These are phyloP conservation scores for Iberis pinnata DNA, from an alignment of 345 rosid species.

Conservation along the genomic window DNA sequence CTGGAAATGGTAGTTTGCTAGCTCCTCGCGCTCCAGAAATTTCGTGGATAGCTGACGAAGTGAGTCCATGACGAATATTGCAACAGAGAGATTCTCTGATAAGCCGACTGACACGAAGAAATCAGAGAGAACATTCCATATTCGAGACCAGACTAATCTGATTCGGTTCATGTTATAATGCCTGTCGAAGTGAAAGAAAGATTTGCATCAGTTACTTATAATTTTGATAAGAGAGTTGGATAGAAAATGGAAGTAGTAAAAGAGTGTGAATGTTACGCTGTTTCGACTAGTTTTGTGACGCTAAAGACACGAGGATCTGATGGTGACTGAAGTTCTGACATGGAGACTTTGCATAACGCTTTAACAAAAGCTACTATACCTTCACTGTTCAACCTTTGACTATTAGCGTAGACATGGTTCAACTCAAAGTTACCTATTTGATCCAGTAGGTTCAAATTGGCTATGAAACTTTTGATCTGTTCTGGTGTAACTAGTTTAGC, in stretches of 20 bases:
- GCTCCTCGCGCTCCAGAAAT: conserved; percentile 91
- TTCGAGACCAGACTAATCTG: conserved; percentile 94
- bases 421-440: conserved; percentile 90
- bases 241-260: neutral
- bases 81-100: conserved; percentile 93
- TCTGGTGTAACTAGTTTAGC: conserved; percentile 67
- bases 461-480: conserved; percentile 69
- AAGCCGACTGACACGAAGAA: conserved; percentile 93
- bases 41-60: conserved; percentile 97
- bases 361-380: conserved; percentile 91
- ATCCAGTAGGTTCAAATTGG: conserved; percentile 87
- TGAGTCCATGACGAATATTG: conserved; percentile 97
- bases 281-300: conserved; percentile 90
- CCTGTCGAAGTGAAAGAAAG: conserved; percentile 42
- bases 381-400: conserved; percentile 90
- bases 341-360: conserved; percentile 88
- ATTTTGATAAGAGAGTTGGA: conserved; percentile 2
- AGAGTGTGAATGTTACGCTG: conserved; percentile 55
- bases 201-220: conserved; percentile 1
- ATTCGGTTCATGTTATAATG: conserved; percentile 96
- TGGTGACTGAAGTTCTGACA: conserved; percentile 91
- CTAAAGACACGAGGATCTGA: conserved; percentile 98
- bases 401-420: conserved; percentile 93
- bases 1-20: conserved; percentile 95
- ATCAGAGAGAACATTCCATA: conserved; percentile 92